Evolutionary conservation across 441 rosid species (phyloP).

Genomic region (Breynia disticha): DNA sequence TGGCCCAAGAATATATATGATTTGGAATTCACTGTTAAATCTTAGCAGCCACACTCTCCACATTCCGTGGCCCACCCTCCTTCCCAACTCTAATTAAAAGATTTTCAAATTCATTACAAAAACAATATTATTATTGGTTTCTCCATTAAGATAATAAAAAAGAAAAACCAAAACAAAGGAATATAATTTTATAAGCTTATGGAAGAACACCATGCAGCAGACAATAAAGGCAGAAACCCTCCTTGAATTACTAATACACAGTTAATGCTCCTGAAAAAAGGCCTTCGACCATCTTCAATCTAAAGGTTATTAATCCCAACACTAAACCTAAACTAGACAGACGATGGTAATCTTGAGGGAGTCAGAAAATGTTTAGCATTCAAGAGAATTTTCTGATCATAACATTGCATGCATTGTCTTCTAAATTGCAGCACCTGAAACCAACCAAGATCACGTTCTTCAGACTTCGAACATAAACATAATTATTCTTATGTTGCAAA

Average conservation of each 20-base stretch:
- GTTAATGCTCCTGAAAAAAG: conserved; percentile 1
- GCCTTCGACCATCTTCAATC: conserved; percentile 8
- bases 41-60: conserved; percentile 9
- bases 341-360: background rate
- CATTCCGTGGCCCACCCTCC: conserved; percentile 20
- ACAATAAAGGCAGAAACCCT: conserved; percentile 9
- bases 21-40: conserved; percentile 1
- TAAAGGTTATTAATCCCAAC: conserved; percentile 13
- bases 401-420: background rate
- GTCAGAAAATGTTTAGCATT: conserved; percentile 2
- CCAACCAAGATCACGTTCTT: background rate
- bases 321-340: background rate
- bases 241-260: conserved; percentile 3
- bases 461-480: background rate
- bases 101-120: too few species aligned
- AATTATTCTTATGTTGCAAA: background rate
- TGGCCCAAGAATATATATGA: conserved; percentile 16
- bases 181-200: conserved; percentile 8
- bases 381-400: background rate
- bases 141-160: too few species aligned
- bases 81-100: background rate
- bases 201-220: conserved; percentile 11
- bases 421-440: conserved; percentile 5
- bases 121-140: too few species aligned
- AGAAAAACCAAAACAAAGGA: background rate